Evolutionary conservation across 1,284 basidiomycete species (phyloP).

Genomic region (Ganoderma leucocontextum): DNA sequence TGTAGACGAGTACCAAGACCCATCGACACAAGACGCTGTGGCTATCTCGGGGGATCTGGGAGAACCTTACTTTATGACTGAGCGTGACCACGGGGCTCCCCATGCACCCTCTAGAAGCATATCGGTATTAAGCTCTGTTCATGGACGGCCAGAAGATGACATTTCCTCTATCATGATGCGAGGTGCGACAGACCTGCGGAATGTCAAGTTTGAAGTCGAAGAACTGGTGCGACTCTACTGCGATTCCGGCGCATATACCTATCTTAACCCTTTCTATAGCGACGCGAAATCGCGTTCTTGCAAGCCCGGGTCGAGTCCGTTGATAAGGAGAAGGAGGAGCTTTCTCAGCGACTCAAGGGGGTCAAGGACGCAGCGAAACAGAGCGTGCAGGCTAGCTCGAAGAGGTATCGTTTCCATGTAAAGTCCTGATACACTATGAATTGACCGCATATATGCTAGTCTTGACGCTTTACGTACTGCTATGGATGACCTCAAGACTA

Average conservation of each 20-base stretch:
- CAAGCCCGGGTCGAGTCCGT: constrained; percentile 35
- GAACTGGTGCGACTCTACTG: constrained; percentile 35
- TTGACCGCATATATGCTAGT: constrained; percentile 34
- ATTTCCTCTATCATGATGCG: constrained; percentile 44
- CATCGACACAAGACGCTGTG: constrained; percentile 9
- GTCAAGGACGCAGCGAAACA: constrained; percentile 42
- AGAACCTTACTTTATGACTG: not conserved
- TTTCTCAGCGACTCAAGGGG: constrained; percentile 35
- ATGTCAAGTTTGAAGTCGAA: constrained; percentile 40
- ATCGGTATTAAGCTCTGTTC: constrained; percentile 38
- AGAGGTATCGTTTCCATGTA: constrained; percentile 29
- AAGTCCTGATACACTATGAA: not conserved
- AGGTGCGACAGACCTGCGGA: constrained; percentile 41
- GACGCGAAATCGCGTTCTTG: constrained; percentile 38
- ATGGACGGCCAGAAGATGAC: constrained; percentile 39
- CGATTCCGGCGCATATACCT: constrained; percentile 18
- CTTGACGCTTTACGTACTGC: constrained; percentile 34
- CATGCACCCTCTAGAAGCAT: constrained; percentile 36
- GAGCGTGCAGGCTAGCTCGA: constrained; percentile 37
- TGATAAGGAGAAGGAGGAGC: constrained; percentile 39
- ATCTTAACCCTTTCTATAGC: constrained; percentile 24
- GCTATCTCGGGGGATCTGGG: not conserved
- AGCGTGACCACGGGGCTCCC: constrained; percentile 9
- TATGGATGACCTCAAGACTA: constrained; percentile 39
- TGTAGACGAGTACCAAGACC: constrained; percentile 12